These are phyloP conservation scores for Colletotrichum sp. DNA, from an alignment of 2,329 filamentous ascomycete species.

Conservation along the genomic window DNA sequence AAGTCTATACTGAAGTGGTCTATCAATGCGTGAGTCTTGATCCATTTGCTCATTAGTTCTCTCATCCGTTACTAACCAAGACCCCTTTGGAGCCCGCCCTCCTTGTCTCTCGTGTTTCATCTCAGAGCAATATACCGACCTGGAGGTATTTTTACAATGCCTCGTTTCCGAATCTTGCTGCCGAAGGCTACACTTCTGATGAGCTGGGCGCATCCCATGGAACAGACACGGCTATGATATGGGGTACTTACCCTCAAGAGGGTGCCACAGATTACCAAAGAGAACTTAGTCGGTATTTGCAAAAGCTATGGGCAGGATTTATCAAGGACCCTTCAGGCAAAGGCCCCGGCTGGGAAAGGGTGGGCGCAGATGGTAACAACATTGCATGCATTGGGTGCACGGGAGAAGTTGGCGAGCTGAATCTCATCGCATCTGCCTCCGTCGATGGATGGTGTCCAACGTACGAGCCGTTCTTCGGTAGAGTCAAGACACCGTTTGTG, in stretches of 20 bases:
- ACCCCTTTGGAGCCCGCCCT: not conserved
- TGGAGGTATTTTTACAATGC: conserved; percentile 15
- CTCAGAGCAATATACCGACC: not conserved
- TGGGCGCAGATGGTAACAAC: not conserved
- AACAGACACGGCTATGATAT: not conserved
- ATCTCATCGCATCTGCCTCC: not conserved
- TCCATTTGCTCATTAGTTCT: not conserved
- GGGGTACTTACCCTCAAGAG: not conserved
- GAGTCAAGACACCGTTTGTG: not conserved
- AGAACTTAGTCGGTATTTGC: not conserved
- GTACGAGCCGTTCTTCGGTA: not conserved
- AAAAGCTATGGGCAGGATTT: not conserved
- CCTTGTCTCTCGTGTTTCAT: not conserved
- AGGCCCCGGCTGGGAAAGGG: not conserved
- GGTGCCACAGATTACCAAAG: not conserved
- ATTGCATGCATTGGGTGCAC: not conserved
- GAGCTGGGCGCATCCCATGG: not conserved
- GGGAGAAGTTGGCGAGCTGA: not conserved
- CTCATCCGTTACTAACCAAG: not conserved
- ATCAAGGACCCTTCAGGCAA: not conserved
- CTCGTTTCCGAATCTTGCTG: not conserved
- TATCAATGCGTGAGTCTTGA: conserved; percentile 1
- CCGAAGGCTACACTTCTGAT: not conserved
- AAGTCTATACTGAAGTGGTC: not conserved
- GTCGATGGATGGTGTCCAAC: not conserved